Percentiles rank a stretch among this genome's conserved stretches.
These are phyloP conservation scores for Solanum bukasovii DNA, from an alignment of 257 asterid genomes.

Conservation along the genomic window DNA sequence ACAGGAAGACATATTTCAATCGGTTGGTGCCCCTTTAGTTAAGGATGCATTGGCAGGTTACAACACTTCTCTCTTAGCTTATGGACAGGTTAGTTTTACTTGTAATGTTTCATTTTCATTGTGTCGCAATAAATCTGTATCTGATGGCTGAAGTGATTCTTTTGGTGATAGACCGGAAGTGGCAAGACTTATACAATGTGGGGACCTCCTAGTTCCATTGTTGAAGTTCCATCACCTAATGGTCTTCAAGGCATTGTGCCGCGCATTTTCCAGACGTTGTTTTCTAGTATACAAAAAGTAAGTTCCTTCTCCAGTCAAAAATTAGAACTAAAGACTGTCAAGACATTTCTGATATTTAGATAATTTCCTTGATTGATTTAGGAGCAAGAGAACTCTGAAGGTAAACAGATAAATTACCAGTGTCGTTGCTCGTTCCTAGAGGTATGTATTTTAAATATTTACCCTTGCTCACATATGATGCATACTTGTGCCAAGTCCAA, in stretches of 20 bases:
- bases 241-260: conserved; percentile 84
- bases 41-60: conserved; percentile 87
- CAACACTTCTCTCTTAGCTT: conserved; percentile 79
- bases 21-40: conserved; percentile 70
- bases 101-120: background rate
- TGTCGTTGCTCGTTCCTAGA: conserved; percentile 97
- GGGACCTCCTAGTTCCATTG: conserved; percentile 95
- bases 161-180: conserved; percentile 67
- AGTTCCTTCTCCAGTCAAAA: background rate
- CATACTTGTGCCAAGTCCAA: background rate
- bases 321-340: background rate
- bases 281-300: conserved; percentile 78
- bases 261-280: conserved; percentile 69
- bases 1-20: conserved; percentile 68
- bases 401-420: conserved; percentile 65
- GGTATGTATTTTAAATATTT: conserved; percentile 25
- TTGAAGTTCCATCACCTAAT: conserved; percentile 48
- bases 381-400: conserved; percentile 68
- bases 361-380: conserved; percentile 13
- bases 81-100: conserved; percentile 68
- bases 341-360: background rate
- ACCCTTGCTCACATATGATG: background rate
- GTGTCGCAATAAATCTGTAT: background rate
- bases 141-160: background rate
- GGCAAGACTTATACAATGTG: conserved; percentile 96